Conservation (phyloP, 2,329 filamentous ascomycete species). For the Epichloe hybrida region DNA sequence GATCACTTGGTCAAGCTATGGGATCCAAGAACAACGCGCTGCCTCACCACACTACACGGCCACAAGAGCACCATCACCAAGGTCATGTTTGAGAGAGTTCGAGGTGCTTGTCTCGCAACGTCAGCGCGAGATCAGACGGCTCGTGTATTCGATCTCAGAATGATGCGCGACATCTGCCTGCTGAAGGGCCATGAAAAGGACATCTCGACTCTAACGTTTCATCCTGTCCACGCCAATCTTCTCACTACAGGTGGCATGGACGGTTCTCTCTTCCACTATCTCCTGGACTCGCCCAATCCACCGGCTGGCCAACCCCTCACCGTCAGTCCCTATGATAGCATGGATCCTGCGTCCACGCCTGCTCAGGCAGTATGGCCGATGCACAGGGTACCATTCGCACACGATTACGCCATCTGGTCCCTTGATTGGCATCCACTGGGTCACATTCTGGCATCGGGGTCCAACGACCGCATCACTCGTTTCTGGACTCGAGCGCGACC, state of each 20-base stretch:
- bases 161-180: conserved; percentile 95
- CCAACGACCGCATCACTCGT: conserved; percentile 89
- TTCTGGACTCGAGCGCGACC: conserved; percentile 92
- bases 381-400: conserved; percentile 74
- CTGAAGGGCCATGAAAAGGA: conserved; percentile 94
- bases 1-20: conserved; percentile 95
- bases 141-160: conserved; percentile 84
- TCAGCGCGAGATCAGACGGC: conserved; percentile 88
- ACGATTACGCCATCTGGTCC: conserved; percentile 94
- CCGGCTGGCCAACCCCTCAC: conserved; percentile 59
- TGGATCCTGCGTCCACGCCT: conserved; percentile 65
- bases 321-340: conserved; percentile 70
- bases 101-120: conserved; percentile 76
- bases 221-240: conserved; percentile 79
- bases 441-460: conserved; percentile 88
- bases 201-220: conserved; percentile 84
- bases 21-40: conserved; percentile 86
- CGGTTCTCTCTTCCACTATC: conserved; percentile 80
- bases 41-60: conserved; percentile 84
- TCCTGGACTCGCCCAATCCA: conserved; percentile 88
- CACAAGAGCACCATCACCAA: conserved; percentile 97
- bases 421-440: conserved; percentile 95
- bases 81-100: conserved; percentile 75
- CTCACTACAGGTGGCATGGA: conserved; percentile 85
- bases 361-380: conserved; percentile 88